Base-by-base conservation (phyloP, 371 early-diverging fungal genomes). In the Mucor piriformis region DNA sequence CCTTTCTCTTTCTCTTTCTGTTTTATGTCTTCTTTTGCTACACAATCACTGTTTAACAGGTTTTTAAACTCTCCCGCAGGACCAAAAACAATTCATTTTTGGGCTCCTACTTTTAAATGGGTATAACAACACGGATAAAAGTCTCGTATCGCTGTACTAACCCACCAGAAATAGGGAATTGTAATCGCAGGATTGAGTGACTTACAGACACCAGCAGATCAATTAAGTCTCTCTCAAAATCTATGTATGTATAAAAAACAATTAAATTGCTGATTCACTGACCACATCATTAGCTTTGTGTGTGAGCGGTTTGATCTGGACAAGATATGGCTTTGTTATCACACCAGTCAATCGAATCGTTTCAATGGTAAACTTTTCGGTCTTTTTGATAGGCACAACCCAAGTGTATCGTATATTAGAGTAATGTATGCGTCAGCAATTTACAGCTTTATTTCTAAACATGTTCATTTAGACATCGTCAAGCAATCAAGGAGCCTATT, bases 241-340 rank as follows among this genome's bases (percentile, higher is more conserved):
- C 46, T 78, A 46, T 80, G 89, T 88, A 79, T 44, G 73, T 3
- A 18, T 1, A 24, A 7, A 15, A 23, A 15, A 15, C 1, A 7
- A 24, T 13, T 1, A 15, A 16, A 15, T 18, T 40, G 13, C 25
- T 44, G 3, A 34, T 32, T 18, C 32, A 29, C 21, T 23, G 34
- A 35, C 15, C 1, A 25, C 3, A 7, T 61, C 63, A 52, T 23
- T 73, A 77, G 91, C 95, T 8, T 75, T 95, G 50, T 84, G 92
- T 6, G 93, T 92, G 18, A 94, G 95, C 24, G 96, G 96, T 15
- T 42, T 93, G 54, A 96, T 95, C 69, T 96, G 96, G 96, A 85
- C 90, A 13, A 85, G 96, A 35, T 96, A 94, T 81, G 88, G 94
- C 11, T 79, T 86, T 32, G 90, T 91, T 34, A 95, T 96, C 52